Conservation (phyloP, 345 rosid species). For the Salix arbutifolia region DNA sequence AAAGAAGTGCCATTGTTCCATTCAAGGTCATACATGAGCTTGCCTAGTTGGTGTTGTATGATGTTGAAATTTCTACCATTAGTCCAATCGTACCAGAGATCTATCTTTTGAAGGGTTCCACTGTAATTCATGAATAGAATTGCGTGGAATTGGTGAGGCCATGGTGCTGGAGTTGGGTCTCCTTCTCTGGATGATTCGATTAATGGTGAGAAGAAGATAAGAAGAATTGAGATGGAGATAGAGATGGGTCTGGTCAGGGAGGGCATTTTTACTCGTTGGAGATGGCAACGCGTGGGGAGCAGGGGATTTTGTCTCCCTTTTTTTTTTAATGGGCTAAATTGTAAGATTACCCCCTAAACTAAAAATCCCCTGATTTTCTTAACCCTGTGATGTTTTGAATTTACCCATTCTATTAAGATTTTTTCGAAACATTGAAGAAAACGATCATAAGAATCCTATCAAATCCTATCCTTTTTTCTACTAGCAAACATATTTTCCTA, state of each 20-base stretch:
- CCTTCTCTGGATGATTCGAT: background rate
- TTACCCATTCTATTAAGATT: too few relatives aligned
- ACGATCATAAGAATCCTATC: too few relatives aligned
- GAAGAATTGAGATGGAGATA: conserved; percentile 14
- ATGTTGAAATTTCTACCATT: conserved; percentile 61
- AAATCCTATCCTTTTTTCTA: too few relatives aligned
- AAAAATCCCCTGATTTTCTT: too few relatives aligned
- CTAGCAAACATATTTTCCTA: too few relatives aligned
- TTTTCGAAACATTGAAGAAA: too few relatives aligned
- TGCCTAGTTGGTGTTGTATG: conserved; percentile 45
- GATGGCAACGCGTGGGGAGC: background rate
- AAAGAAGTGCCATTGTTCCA: conserved; percentile 66
- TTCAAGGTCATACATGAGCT: conserved; percentile 48
- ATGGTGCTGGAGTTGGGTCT: conserved; percentile 39
- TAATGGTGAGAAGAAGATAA: background rate
- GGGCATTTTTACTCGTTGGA: background rate
- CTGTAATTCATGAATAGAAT: conserved; percentile 43
- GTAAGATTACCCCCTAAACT: background rate
- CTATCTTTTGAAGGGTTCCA: conserved; percentile 38
- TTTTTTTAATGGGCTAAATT: background rate
- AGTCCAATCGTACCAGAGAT: conserved; percentile 68
- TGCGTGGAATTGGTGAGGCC: conserved; percentile 57
- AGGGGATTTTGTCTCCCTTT: background rate
- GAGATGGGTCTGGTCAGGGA: background rate
- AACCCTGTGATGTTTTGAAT: too few relatives aligned